phyloP scores from a whole-genome alignment of 1,284 basidiomycete species.

The Meira miltonrushii region DNA sequence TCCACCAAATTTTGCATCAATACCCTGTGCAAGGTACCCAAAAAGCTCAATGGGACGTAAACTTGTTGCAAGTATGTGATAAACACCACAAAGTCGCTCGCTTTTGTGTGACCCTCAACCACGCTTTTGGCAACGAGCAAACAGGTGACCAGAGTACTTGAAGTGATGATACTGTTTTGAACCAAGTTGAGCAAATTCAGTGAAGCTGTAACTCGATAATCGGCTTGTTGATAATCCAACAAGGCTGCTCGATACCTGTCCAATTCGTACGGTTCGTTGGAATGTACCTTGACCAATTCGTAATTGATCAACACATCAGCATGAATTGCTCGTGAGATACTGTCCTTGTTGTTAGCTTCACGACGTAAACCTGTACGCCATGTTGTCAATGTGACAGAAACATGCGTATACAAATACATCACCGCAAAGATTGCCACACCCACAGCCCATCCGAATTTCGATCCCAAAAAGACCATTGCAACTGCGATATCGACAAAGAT shows the following conservation, averaged over 20 bases:
- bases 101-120: constrained; percentile 28
- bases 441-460: constrained; percentile 65
- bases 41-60: constrained; percentile 44
- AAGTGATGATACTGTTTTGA: constrained; percentile 42
- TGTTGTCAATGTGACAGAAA: constrained; percentile 63
- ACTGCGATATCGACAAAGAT: constrained; percentile 69
- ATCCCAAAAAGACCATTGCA: constrained; percentile 60
- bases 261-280: constrained; percentile 73
- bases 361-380: constrained; percentile 64
- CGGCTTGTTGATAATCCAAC: constrained; percentile 68
- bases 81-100: constrained; percentile 68
- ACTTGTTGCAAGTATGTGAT: constrained; percentile 73
- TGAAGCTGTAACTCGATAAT: constrained; percentile 61
- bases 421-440: constrained; percentile 69
- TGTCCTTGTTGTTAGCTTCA: constrained; percentile 39
- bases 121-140: constrained; percentile 34
- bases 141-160: constrained; percentile 40
- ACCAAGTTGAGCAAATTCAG: constrained; percentile 47
- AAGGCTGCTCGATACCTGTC: constrained; percentile 69
- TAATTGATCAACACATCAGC: constrained; percentile 48
- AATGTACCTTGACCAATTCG: constrained; percentile 65
- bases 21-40: constrained; percentile 48
- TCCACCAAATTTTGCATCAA: constrained; percentile 57
- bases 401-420: constrained; percentile 73
- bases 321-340: constrained; percentile 39